phyloP scores from a whole-genome alignment of 2,329 filamentous ascomycete species.

The Aspergillus sp. region DNA sequence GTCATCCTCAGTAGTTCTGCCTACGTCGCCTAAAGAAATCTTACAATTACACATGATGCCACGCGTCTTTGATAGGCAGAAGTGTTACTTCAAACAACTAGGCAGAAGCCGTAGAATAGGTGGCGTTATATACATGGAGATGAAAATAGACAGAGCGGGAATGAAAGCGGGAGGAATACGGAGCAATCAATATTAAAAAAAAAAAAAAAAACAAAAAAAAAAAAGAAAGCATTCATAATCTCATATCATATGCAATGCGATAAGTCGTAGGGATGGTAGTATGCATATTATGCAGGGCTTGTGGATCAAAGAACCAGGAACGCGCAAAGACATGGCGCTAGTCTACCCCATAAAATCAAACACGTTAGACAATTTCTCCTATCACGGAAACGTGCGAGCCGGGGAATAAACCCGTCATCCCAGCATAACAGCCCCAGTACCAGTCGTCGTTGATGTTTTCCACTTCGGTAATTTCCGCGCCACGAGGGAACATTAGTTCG shows the following conservation, averaged over 20 bases:
- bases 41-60: too few species aligned
- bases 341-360: background rate
- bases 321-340: background rate
- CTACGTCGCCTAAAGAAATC: too few species aligned
- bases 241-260: background rate
- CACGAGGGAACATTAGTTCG: slow-evolving; percentile 79
- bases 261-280: background rate
- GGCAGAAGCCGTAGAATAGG: background rate
- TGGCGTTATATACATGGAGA: background rate
- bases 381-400: slow-evolving; percentile 67
- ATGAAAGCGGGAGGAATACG: background rate
- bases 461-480: slow-evolving; percentile 78
- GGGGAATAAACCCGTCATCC: slow-evolving; percentile 75
- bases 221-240: background rate
- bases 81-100: background rate
- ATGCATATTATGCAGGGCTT: background rate
- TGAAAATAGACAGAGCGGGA: background rate
- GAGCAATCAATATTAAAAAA: too few species aligned
- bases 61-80: too few species aligned
- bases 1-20: too few species aligned
- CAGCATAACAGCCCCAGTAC: slow-evolving; percentile 85
- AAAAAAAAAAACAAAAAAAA: background rate
- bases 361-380: slow-evolving; percentile 29
- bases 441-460: slow-evolving; percentile 90
- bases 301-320: background rate